Percentiles rank a stretch among this genome's conserved stretches.
These are phyloP conservation scores for Ministeria vibrans DNA, from an alignment of 78 protist species.

Conservation along the genomic window DNA sequence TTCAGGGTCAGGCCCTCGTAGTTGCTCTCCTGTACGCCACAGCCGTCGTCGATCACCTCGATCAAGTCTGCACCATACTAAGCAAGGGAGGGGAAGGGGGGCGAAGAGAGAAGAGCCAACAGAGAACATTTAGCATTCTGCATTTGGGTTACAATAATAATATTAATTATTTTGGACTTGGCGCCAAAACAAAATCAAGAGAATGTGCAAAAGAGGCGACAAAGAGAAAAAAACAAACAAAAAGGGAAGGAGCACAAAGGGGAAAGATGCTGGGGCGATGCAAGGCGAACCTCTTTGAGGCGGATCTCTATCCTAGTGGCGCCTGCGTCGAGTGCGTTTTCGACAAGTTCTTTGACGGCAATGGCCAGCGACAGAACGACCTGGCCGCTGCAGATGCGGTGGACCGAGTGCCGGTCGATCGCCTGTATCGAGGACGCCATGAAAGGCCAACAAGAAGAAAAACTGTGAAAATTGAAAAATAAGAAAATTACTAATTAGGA, in stretches of 20 bases:
- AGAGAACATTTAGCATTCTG: no score
- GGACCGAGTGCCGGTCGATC: slow-evolving; percentile 48
- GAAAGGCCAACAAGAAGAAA: background rate
- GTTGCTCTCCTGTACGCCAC: slow-evolving; percentile 52
- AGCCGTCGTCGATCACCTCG: slow-evolving; percentile 79
- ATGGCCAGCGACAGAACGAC: slow-evolving; percentile 71
- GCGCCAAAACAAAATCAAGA: background rate
- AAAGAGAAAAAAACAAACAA: no score
- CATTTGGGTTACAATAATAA: no score
- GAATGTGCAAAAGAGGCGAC: background rate
- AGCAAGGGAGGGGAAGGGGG: no score
- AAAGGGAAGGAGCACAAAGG: no score
- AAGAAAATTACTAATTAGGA: no score
- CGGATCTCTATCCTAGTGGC: slow-evolving; percentile 51
- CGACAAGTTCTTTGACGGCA: slow-evolving; percentile 87
- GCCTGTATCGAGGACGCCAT: background rate
- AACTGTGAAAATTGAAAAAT: no score
- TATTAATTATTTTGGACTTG: no score
- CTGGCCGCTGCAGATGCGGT: slow-evolving; percentile 71
- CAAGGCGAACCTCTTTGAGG: slow-evolving; percentile 34
- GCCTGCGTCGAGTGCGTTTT: slow-evolving; percentile 87
- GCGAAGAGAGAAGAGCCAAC: no score
- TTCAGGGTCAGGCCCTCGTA: slow-evolving; percentile 38
- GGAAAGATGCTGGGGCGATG: no score
- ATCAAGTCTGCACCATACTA: slow-evolving; percentile 37